Evolutionary conservation across 2,329 filamentous ascomycete genomes (phyloP), one percentile per base, ranked within the genome.

Genomic region (Stenocarpella maydis): DNA sequence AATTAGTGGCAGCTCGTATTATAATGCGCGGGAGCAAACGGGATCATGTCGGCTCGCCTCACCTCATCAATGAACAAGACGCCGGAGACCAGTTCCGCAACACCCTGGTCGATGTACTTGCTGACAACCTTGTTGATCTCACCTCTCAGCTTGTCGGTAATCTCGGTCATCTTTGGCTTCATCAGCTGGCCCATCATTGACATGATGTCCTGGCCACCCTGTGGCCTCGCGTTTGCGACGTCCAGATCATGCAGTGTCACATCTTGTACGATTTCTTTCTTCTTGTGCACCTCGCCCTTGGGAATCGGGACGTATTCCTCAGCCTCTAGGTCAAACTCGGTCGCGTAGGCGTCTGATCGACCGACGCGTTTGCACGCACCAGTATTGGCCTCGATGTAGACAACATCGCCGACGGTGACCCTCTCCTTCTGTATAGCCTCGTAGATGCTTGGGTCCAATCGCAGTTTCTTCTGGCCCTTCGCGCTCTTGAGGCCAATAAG

Each of bases 171-270:
- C 85, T 97, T 97, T 72, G 96, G 96, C 87, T 98, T 98, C 94
- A 98, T 98, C 77, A 99, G 84, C 82, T 99, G 96, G 76, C 96
- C 96, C 95, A 99, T 98, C 96, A 99, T 98, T 84, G 95, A 98
- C 95, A 99, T 98, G 74, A 99, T 97, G 80, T 99, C 96, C 85
- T 99, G 96, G 53, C 96, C 96, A 65, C 96, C 96, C 84, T 98
- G 94, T 5, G 96, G 96, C 76, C 95, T 87, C 17, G 96, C 92
- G 77, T 99, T 99, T 73, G 96, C 96, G 72, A 98, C 92, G 78
- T 99, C 96, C 68, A 99, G 86, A 78, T 99, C 96, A 81, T 99
- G 96, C 73, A 99, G 87, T 54, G 96, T 98, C 72, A 99, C 96
- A 77, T 99, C 96, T 80, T 99, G 96, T 43, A 99, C 96, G 75